phyloP scores from a whole-genome alignment of 805 yeast species.

The Dipodascopsis tothii region DNA sequence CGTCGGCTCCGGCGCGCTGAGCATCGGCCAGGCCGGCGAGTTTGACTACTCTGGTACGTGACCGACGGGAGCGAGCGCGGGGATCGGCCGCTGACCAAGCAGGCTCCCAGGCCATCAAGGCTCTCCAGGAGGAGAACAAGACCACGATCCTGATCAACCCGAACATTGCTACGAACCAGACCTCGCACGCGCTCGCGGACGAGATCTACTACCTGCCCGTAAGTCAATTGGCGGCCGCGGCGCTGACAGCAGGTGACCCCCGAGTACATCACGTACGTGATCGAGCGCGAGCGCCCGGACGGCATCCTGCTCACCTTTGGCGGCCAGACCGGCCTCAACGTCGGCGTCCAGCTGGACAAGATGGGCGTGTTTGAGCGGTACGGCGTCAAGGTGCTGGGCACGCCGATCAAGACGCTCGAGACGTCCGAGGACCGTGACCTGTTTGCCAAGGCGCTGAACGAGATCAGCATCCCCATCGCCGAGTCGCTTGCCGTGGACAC shows the following conservation, averaged over 20 bases:
- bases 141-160: slow-evolving; percentile 94
- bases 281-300: slow-evolving; percentile 93
- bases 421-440: slow-evolving; percentile 97
- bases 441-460: slow-evolving; percentile 89
- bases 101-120: slow-evolving; percentile 95
- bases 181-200: slow-evolving; percentile 95
- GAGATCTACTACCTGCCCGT: slow-evolving; percentile 90
- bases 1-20: slow-evolving; percentile 95
- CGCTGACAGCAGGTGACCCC: slow-evolving; percentile 50
- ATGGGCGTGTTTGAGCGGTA: slow-evolving; percentile 89
- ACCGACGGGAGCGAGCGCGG: background rate
- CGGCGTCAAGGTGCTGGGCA: slow-evolving; percentile 90
- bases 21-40: slow-evolving; percentile 99
- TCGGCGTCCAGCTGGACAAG: slow-evolving; percentile 89
- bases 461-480: slow-evolving; percentile 92
- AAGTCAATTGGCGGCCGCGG: slow-evolving; percentile 48
- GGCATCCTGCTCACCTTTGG: slow-evolving; percentile 95
- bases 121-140: slow-evolving; percentile 94
- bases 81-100: background rate
- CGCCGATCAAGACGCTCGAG: slow-evolving; percentile 91
- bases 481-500: slow-evolving; percentile 92
- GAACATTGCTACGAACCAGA: slow-evolving; percentile 96
- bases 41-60: slow-evolving; percentile 87
- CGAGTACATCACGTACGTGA: slow-evolving; percentile 89
- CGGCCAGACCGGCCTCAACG: slow-evolving; percentile 96